These are phyloP conservation scores for Leishmania major DNA, from an alignment of 208 protist species.

Conservation along the genomic window DNA sequence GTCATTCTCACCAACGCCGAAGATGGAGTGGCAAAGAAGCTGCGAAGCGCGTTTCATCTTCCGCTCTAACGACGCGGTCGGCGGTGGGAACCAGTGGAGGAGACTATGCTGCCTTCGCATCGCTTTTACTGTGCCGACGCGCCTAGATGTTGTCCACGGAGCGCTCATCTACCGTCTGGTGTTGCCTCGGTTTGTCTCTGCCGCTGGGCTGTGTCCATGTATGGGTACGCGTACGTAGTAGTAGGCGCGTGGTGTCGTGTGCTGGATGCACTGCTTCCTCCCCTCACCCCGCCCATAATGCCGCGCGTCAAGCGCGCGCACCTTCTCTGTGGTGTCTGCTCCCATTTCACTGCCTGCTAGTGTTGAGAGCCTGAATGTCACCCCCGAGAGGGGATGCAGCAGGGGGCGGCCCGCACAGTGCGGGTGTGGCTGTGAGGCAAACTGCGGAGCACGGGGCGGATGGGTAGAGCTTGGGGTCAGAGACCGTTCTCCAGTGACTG, in stretches of 20 bases:
- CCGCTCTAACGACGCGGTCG: not conserved
- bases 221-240: not conserved
- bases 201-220: not conserved
- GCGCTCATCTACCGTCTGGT: not conserved
- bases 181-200: not conserved
- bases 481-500: no score
- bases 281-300: not conserved
- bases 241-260: not conserved
- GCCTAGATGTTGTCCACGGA: not conserved
- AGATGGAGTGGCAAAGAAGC: slow-evolving; percentile 53
- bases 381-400: no score
- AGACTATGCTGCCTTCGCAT: not conserved
- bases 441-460: no score
- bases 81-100: not conserved
- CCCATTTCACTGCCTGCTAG: not conserved
- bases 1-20: slow-evolving; percentile 45
- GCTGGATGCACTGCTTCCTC: not conserved
- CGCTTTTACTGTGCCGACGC: not conserved
- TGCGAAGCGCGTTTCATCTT: slow-evolving; percentile 42
- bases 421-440: no score
- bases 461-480: no score
- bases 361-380: no score
- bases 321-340: not conserved
- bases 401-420: no score
- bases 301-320: not conserved